A percentile compares a stretch with the other conserved stretches of the same genome.
These are phyloP conservation scores for Pseudogymnoascus sp. DNA, from an alignment of 2,329 filamentous ascomycete genomes.

Conservation along the genomic window DNA sequence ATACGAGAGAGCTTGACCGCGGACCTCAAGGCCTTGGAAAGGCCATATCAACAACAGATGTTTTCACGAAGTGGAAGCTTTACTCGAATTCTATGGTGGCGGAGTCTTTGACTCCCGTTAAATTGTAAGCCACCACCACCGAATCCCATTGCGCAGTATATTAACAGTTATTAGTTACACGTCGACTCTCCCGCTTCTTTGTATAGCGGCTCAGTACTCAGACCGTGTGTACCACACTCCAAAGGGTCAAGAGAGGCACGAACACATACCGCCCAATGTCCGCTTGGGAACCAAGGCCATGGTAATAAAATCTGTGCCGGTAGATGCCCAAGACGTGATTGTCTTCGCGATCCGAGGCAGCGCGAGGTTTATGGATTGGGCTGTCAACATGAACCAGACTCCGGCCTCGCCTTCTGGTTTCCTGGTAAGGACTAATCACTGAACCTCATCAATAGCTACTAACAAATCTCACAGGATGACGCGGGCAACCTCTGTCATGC, in stretches of 20 bases:
- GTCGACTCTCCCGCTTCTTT: slow-evolving; percentile 68
- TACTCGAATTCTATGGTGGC: slow-evolving; percentile 74
- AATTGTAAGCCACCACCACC: slow-evolving; percentile 43
- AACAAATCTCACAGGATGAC: slow-evolving; percentile 48
- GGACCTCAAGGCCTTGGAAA: not conserved
- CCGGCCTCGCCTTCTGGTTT: slow-evolving; percentile 61
- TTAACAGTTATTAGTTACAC: slow-evolving; percentile 46
- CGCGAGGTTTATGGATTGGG: slow-evolving; percentile 76
- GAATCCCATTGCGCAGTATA: not conserved
- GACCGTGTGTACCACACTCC: slow-evolving; percentile 65
- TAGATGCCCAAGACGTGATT: slow-evolving; percentile 70
- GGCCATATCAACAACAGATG: slow-evolving; percentile 41
- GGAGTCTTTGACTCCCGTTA: slow-evolving; percentile 56
- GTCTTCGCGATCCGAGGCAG: slow-evolving; percentile 80
- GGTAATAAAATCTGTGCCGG: slow-evolving; percentile 71
- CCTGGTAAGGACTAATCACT: slow-evolving; percentile 37
- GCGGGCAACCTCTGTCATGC: slow-evolving; percentile 68
- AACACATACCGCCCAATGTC: slow-evolving; percentile 65
- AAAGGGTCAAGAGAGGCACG: slow-evolving; percentile 52
- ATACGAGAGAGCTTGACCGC: not conserved
- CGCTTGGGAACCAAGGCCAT: slow-evolving; percentile 73
- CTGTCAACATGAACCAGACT: slow-evolving; percentile 67
- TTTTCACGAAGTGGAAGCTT: slow-evolving; percentile 68
- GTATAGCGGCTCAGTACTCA: slow-evolving; percentile 70
- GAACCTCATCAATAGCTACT: not conserved